Conservation (phyloP, 805 yeast genomes). For the Schwanniomyces occidentalis region DNA sequence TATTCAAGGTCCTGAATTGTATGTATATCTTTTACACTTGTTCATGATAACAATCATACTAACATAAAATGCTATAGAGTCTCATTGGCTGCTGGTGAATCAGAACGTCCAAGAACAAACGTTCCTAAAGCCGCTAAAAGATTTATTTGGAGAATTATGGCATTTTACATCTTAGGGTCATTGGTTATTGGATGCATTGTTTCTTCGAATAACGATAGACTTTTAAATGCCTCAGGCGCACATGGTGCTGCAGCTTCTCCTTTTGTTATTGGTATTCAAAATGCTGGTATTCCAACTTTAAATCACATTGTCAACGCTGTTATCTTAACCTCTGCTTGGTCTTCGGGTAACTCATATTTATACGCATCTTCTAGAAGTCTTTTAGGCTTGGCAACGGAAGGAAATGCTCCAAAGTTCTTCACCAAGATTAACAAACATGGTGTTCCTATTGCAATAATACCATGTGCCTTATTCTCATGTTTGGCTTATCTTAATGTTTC, state of each 20-base stretch:
- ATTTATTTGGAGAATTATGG: slow-evolving; percentile 48
- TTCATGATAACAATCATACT: no score
- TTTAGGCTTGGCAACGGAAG: slow-evolving; percentile 19
- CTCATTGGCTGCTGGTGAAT: slow-evolving; percentile 40
- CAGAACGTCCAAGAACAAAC: slow-evolving; percentile 56
- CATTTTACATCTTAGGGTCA: slow-evolving; percentile 21
- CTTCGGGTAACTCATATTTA: slow-evolving; percentile 50
- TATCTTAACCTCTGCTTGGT: slow-evolving; percentile 71
- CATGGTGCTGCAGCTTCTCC: slow-evolving; percentile 43
- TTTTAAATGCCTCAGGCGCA: slow-evolving; percentile 17
- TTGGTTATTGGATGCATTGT: slow-evolving; percentile 23
- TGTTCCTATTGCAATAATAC: no score
- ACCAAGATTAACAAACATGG: slow-evolving; percentile 14
- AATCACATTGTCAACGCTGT: slow-evolving; percentile 74
- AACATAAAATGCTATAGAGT: no score
- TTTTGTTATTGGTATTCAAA: slow-evolving; percentile 33
- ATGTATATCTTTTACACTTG: no score
- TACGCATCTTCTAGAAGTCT: slow-evolving; percentile 29
- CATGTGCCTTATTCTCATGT: slow-evolving; percentile 19
- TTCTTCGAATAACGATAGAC: slow-evolving; percentile 20
- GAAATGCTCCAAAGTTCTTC: slow-evolving; percentile 20
- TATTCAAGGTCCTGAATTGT: slow-evolving; percentile 58
- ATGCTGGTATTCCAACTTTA: slow-evolving; percentile 50
- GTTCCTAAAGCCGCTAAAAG: slow-evolving; percentile 60
- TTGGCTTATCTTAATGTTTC: slow-evolving; percentile 42